A percentile compares a stretch with the other conserved stretches of the same genome.
These are phyloP conservation scores for Rauvolfia tetraphylla DNA, from an alignment of 257 asterid species.

Conservation along the genomic window DNA sequence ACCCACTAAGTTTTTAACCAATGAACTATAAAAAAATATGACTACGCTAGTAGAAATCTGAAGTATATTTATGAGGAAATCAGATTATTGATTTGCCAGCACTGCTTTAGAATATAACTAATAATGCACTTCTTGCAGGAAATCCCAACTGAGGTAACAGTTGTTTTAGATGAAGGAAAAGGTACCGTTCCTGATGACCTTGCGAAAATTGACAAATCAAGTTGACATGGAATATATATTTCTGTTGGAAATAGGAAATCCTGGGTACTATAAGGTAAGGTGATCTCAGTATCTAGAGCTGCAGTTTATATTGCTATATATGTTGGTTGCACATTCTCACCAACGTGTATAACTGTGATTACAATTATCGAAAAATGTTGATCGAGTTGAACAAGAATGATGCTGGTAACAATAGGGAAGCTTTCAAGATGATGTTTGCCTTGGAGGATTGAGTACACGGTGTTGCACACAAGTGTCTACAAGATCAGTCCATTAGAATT, in stretches of 20 bases:
- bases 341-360: background rate
- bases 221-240: background rate
- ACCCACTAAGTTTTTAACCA: background rate
- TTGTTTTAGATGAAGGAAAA: constrained; percentile 20
- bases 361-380: background rate
- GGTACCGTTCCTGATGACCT: constrained; percentile 15
- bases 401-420: background rate
- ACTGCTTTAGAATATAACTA: background rate
- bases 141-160: background rate
- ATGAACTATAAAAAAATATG: background rate
- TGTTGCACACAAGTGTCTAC: too few species aligned
- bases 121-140: constrained; percentile 20
- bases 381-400: background rate
- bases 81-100: background rate
- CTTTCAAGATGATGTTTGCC: background rate
- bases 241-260: background rate
- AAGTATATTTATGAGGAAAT: background rate
- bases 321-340: background rate
- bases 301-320: background rate
- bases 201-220: background rate
- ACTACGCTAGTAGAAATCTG: background rate
- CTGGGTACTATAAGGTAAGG: background rate
- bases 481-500: background rate
- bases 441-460: background rate
- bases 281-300: background rate